Conservation (phyloP, 192 early-diverging fungal species). For the Geranomyces variabilis region DNA sequence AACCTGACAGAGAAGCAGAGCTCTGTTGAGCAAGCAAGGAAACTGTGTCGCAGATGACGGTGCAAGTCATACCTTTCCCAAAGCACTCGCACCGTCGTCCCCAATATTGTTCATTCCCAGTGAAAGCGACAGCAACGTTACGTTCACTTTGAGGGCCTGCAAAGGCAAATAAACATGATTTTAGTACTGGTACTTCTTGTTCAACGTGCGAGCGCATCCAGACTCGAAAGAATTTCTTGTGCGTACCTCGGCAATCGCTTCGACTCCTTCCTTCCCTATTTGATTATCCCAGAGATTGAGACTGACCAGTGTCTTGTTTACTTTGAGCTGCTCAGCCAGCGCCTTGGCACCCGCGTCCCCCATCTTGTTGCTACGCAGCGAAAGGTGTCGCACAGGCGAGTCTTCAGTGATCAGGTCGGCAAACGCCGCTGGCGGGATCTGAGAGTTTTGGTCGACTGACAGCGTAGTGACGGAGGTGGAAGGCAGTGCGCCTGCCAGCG, state of each 20-base stretch:
- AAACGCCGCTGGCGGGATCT: constrained; percentile 45
- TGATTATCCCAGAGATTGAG: constrained; percentile 53
- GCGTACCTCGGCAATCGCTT: constrained; percentile 52
- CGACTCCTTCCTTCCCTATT: constrained; percentile 50
- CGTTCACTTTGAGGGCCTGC: constrained; percentile 48
- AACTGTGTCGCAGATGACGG: too few species aligned
- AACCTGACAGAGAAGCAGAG: too few species aligned
- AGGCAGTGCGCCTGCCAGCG: constrained; percentile 28
- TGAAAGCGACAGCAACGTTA: constrained; percentile 43
- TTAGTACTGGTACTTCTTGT: too few species aligned
- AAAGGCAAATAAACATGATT: too few species aligned
- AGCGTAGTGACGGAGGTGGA: constrained; percentile 40
- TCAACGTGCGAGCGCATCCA: too few species aligned
- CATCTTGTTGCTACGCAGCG: constrained; percentile 49
- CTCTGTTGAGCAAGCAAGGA: too few species aligned
- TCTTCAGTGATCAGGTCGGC: constrained; percentile 45
- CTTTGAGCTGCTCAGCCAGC: constrained; percentile 42
- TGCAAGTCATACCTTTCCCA: constrained; percentile 56
- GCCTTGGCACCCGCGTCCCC: constrained; percentile 43
- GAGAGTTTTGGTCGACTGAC: constrained; percentile 51
- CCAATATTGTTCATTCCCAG: constrained; percentile 51
- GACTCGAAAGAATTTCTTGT: not conserved
- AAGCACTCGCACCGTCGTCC: constrained; percentile 48
- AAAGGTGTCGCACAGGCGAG: constrained; percentile 39
- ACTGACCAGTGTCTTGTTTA: constrained; percentile 38